These are phyloP conservation scores for Neonectria neomacrospora DNA, from an alignment of 2,329 filamentous ascomycete species.

Conservation along the genomic window DNA sequence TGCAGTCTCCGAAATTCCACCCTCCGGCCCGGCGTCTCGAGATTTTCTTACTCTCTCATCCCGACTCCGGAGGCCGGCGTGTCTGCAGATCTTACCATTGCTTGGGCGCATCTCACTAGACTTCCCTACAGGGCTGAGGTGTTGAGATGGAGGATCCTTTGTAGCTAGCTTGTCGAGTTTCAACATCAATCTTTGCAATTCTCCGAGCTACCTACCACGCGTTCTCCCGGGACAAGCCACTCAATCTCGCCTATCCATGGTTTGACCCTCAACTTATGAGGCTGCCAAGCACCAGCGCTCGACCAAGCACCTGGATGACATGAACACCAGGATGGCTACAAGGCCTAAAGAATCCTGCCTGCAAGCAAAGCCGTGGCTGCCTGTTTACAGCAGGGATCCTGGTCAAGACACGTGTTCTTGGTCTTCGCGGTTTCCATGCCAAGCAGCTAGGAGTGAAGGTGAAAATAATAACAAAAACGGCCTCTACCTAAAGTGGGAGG, in stretches of 20 bases:
- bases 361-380: neutral
- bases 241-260: neutral
- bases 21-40: neutral
- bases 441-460: neutral
- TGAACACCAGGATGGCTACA: neutral
- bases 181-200: neutral
- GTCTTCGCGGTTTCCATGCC: neutral
- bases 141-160: neutral
- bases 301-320: neutral
- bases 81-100: neutral
- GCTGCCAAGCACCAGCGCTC: neutral
- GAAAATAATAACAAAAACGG: neutral
- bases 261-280: neutral
- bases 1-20: constrained; percentile 3
- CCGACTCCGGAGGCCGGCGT: neutral
- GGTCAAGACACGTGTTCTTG: neutral
- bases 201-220: neutral
- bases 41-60: neutral
- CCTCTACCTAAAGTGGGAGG: neutral
- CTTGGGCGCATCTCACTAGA: neutral
- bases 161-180: neutral
- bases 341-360: neutral
- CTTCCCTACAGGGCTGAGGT: neutral
- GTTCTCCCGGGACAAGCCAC: neutral
- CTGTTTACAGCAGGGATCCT: neutral